Percentiles rank a stretch among this genome's conserved stretches.
Evolutionary conservation across 2,329 filamentous ascomycete genomes (phyloP).

Genomic region (Alternaria tenuissima): DNA sequence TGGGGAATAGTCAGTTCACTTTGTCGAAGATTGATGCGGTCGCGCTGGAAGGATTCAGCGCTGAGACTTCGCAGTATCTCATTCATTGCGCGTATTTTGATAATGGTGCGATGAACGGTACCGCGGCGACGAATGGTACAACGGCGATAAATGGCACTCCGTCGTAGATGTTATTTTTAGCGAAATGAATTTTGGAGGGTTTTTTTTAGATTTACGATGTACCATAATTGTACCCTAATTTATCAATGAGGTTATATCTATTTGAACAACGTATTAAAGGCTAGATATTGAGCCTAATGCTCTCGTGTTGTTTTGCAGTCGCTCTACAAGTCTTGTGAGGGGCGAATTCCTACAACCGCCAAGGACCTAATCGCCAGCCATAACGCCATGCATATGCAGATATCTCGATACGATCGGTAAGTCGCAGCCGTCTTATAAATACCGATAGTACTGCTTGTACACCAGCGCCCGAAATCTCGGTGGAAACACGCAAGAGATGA

Average conservation of each 20-base stretch:
- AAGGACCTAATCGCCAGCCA: no score
- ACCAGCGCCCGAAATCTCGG: no score
- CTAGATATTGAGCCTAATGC: not conserved
- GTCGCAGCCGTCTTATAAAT: no score
- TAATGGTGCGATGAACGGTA: not conserved
- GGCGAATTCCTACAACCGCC: no score
- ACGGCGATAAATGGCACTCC: not conserved
- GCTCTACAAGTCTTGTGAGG: no score
- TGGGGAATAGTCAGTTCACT: slow-evolving; percentile 8
- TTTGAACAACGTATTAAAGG: not conserved
- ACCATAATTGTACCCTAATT: not conserved
- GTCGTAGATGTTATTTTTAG: not conserved
- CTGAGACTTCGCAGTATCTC: slow-evolving; percentile 3
- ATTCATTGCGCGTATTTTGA: slow-evolving; percentile 18
- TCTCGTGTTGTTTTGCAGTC: no score
- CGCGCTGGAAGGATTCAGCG: slow-evolving; percentile 9
- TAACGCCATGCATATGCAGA: no score
- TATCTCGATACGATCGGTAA: no score
- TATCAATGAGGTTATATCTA: not conserved
- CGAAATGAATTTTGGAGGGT: not conserved
- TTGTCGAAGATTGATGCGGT: slow-evolving; percentile 9
- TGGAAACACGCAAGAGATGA: no score
- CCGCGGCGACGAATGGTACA: not conserved
- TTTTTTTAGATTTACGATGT: not conserved
- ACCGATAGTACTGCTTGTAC: no score